phyloP scores from a whole-genome alignment of 2,329 filamentous ascomycete species.

The Metarhizium album region DNA sequence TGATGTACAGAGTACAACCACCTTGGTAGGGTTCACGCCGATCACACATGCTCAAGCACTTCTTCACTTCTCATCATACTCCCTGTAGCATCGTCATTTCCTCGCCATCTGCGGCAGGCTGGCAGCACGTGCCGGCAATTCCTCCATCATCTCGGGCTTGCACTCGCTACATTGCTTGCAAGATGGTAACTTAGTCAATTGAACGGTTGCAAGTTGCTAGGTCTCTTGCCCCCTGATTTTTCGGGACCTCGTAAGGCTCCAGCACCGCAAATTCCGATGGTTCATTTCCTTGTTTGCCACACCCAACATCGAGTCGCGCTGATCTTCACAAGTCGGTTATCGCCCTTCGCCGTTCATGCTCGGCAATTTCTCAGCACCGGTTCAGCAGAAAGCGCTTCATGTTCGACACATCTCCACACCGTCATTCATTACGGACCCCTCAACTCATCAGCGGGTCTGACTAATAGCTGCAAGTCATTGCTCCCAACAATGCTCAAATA shows the following conservation, averaged over 20 bases:
- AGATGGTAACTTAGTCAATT: too few relatives aligned
- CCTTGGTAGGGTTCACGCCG: not conserved
- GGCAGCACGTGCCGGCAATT: too few relatives aligned
- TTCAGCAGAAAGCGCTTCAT: not conserved
- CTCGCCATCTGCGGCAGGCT: too few relatives aligned
- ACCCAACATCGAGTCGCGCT: not conserved
- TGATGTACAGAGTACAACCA: too few relatives aligned
- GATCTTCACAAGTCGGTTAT: not conserved
- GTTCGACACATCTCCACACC: not conserved
- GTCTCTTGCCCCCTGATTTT: too few relatives aligned
- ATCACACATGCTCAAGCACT: not conserved
- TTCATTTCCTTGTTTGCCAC: too few relatives aligned
- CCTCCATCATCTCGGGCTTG: too few relatives aligned
- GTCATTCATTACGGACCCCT: not conserved
- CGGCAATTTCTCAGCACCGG: not conserved
- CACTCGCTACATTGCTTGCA: too few relatives aligned
- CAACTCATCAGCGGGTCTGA: not conserved
- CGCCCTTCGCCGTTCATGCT: not conserved
- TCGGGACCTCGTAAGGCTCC: too few relatives aligned
- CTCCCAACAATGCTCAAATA: not conserved
- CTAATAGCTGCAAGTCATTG: not conserved
- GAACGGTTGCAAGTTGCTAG: too few relatives aligned
- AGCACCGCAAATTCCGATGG: too few relatives aligned
- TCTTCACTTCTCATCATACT: not conserved
- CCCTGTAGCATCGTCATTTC: not conserved